A percentile compares a stretch with the other conserved stretches of the same genome.
These are phyloP conservation scores for Coniosporium tulheliwenetii DNA, from an alignment of 2,329 filamentous ascomycete genomes.

Conservation along the genomic window DNA sequence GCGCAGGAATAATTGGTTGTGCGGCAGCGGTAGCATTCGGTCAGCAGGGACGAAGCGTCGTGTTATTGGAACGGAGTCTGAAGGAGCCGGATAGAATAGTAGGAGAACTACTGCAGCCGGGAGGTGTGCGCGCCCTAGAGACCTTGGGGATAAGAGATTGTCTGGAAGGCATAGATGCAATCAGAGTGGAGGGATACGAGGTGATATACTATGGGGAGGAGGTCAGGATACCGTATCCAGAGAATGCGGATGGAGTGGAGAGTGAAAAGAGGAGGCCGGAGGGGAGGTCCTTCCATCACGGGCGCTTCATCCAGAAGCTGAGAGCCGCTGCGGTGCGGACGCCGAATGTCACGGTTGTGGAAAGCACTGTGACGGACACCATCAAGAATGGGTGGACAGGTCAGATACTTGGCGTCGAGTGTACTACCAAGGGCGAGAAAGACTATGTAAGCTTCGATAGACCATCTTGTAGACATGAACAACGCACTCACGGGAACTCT, in stretches of 20 bases:
- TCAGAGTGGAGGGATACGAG: slow-evolving; percentile 73
- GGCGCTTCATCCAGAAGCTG: slow-evolving; percentile 74
- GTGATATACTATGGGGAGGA: slow-evolving; percentile 65
- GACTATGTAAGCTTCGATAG: slow-evolving; percentile 32
- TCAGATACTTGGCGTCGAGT: slow-evolving; percentile 72
- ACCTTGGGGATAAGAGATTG: slow-evolving; percentile 69
- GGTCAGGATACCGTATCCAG: slow-evolving; percentile 67
- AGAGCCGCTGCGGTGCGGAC: slow-evolving; percentile 58
- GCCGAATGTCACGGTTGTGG: slow-evolving; percentile 76
- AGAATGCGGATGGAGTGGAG: slow-evolving; percentile 24
- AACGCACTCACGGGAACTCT: slow-evolving; percentile 12
- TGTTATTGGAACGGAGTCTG: slow-evolving; percentile 76
- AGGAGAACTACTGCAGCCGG: slow-evolving; percentile 86
- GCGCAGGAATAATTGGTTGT: slow-evolving; percentile 80
- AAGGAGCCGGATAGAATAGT: slow-evolving; percentile 93
- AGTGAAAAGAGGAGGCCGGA: slow-evolving; percentile 38
- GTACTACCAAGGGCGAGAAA: slow-evolving; percentile 45
- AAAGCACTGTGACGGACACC: slow-evolving; percentile 69
- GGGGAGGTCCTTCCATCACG: slow-evolving; percentile 83
- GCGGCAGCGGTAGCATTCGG: slow-evolving; percentile 72
- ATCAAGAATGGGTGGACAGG: slow-evolving; percentile 53
- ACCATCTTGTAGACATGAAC: background rate
- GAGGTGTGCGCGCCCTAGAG: slow-evolving; percentile 66
- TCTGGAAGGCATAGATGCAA: slow-evolving; percentile 75
- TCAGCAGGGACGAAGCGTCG: slow-evolving; percentile 77